A percentile compares a stretch with the other conserved stretches of the same genome.
phyloP scores from a whole-genome alignment of 2,329 filamentous ascomycete genomes.

The Neofusicoccum parvum region DNA sequence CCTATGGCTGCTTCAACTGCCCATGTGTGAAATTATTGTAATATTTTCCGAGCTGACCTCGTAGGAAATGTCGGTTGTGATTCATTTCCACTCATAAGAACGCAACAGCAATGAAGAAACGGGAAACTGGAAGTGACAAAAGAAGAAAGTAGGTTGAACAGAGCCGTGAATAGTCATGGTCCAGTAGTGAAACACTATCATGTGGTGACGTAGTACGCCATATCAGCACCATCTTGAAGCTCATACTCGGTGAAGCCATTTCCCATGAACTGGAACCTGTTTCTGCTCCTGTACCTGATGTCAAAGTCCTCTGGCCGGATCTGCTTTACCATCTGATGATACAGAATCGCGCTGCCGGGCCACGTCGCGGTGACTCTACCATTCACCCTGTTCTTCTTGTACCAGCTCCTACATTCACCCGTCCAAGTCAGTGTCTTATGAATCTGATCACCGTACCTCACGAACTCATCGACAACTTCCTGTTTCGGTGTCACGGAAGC shows the following conservation, averaged over 20 bases:
- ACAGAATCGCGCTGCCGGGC: conserved; percentile 50
- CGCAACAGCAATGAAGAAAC: too few species aligned
- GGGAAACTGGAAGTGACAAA: too few species aligned
- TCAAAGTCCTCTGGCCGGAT: conserved; percentile 41
- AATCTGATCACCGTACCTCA: conserved; percentile 20
- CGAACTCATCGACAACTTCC: not conserved
- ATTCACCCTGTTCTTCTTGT: conserved; percentile 34
- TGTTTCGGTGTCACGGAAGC: not conserved
- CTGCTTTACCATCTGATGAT: conserved; percentile 39
- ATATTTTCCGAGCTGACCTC: too few species aligned
- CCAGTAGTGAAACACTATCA: not conserved
- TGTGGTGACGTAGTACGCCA: not conserved
- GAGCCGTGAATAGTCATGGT: too few species aligned
- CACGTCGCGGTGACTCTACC: conserved; percentile 46
- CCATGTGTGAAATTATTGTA: too few species aligned
- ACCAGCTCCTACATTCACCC: conserved; percentile 37
- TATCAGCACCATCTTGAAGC: not conserved
- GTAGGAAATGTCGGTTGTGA: too few species aligned
- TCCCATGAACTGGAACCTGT: conserved; percentile 45
- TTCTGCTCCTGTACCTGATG: conserved; percentile 44
- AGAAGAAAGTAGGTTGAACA: not conserved
- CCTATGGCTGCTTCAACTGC: too few species aligned
- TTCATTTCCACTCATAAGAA: too few species aligned
- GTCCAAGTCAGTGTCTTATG: conserved; percentile 35
- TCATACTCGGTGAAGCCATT: conserved; percentile 42